phyloP scores from a whole-genome alignment of 108 stramenopile genomes.

The Pseudonitzschia multiseries region DNA sequence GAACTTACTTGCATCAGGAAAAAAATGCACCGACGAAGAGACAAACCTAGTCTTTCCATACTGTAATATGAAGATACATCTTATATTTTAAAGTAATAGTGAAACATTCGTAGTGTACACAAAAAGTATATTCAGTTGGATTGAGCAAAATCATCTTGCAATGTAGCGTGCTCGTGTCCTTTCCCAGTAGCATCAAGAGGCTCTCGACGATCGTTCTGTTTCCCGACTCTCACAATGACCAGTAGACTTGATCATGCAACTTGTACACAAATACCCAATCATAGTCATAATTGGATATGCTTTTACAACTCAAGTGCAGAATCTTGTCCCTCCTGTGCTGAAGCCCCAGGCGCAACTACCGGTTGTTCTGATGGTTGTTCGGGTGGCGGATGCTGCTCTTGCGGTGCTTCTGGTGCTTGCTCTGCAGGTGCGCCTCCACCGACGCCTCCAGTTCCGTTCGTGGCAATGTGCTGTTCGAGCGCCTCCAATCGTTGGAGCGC shows the following conservation, averaged over 20 bases:
- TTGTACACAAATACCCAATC: background rate
- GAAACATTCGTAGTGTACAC: background rate
- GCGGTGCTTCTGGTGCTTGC: background rate
- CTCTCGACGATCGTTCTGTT: background rate
- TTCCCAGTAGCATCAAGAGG: slow-evolving; percentile 6
- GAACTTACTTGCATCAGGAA: too few relatives aligned
- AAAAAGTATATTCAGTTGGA: background rate
- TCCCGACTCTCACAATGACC: slow-evolving; percentile 7
- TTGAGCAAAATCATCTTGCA: background rate
- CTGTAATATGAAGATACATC: too few relatives aligned
- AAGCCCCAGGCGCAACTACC: background rate
- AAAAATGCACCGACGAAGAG: too few relatives aligned
- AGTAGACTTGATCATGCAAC: background rate
- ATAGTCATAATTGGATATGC: background rate
- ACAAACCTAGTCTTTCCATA: too few relatives aligned
- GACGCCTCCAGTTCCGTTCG: background rate
- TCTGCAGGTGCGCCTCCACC: background rate
- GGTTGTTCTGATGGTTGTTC: background rate
- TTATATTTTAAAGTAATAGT: too few relatives aligned
- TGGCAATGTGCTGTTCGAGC: slow-evolving; percentile 7
- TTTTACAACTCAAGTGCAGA: background rate
- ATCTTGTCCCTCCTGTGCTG: background rate
- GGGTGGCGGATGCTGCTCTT: background rate
- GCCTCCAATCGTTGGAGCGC: slow-evolving; percentile 60
- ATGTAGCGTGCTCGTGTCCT: background rate